Base-by-base conservation (phyloP, 2,329 filamentous ascomycete genomes). In the Niveomyces coronatus region DNA sequence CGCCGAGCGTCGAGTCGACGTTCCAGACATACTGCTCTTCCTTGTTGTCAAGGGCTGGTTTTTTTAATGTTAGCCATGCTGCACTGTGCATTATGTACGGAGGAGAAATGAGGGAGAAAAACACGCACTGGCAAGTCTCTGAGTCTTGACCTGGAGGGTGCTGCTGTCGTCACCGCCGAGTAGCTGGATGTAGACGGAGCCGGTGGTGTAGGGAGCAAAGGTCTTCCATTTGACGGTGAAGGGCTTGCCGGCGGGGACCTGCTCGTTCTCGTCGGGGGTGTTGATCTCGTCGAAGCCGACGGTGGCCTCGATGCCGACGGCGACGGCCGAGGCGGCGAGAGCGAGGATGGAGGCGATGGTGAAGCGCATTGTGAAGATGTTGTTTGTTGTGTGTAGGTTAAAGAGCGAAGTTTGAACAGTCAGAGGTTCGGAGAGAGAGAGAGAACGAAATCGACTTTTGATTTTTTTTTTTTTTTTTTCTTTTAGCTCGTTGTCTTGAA, bases 271-370 rank as follows among this genome's bases (percentile, higher is more conserved):
- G 22, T 49, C 46, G 43, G 76, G 76, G 43, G 57, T 57, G 49
- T 52, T 62, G 53, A 80, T 61, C 51, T 64, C 56, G 53, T 76
- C 65, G 59, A 78, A 80, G 51, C 66, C 67, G n/a, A 58, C 40
- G 34, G 67, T 70, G 58, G 75, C 71, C 35, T 39, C 26, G 13
- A 20, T 10, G 23, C 18, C 30, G 14, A 28, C 27, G 41, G 73
- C 74, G 43, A 73, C 45, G 46, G 56, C 67, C 44, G 67, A 55
- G 58, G 62, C 61, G 50, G 64, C 64, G 46, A 71, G 62, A 53
- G 71, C 71, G 61, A 76, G 49, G 47, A 70, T 46, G 52, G 71
- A 58, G 43, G 67, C 58, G 50, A 62, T 54, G 49, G 67, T 56
- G 46, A 69, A 74, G 52, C 64, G 68, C 72, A 78, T 77, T 43